Conservation (phyloP, 2,329 filamentous ascomycete species). For the Trichothecium roseum region DNA sequence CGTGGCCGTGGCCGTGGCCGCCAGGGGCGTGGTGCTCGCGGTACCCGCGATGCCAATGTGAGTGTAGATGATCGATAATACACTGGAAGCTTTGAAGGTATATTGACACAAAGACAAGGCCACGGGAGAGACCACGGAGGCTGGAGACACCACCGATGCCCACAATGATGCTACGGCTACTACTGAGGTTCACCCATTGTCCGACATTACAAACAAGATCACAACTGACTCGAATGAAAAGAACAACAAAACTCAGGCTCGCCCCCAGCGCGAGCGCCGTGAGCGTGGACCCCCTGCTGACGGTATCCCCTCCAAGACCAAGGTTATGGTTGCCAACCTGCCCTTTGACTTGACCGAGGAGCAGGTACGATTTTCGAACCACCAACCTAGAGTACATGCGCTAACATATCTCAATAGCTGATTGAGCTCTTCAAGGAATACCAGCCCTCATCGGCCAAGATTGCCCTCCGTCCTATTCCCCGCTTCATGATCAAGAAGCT, state of each 20-base stretch:
- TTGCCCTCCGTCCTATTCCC: constrained; percentile 94
- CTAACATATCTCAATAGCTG: constrained; percentile 47
- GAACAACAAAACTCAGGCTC: constrained; percentile 7
- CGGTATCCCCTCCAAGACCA: constrained; percentile 96
- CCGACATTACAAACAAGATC: constrained; percentile 48
- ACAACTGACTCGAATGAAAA: constrained; percentile 51
- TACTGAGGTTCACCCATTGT: constrained; percentile 46
- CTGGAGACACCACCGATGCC: constrained; percentile 33
- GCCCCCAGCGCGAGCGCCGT: constrained; percentile 45
- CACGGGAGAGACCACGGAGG: constrained; percentile 32
- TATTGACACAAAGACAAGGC: constrained; percentile 31
- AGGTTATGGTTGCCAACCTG: constrained; percentile 99
- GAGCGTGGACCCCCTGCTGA: constrained; percentile 95
- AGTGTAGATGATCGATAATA: constrained; percentile 14
- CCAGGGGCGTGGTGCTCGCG: constrained; percentile 53
- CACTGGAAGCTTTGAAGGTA: constrained; percentile 12
- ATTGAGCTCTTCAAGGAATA: constrained; percentile 95
- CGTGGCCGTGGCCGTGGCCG: constrained; percentile 62
- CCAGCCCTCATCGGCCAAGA: constrained; percentile 90
- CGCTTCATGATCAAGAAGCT: constrained; percentile 99
- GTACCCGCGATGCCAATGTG: constrained; percentile 38
- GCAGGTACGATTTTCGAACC: constrained; percentile 50
- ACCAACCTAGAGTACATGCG: neutral
- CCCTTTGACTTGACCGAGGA: constrained; percentile 97
- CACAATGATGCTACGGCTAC: constrained; percentile 34